Evolutionary conservation across 2,329 filamentous ascomycete genomes (phyloP).

Genomic region (Talaromyces funiculosus): DNA sequence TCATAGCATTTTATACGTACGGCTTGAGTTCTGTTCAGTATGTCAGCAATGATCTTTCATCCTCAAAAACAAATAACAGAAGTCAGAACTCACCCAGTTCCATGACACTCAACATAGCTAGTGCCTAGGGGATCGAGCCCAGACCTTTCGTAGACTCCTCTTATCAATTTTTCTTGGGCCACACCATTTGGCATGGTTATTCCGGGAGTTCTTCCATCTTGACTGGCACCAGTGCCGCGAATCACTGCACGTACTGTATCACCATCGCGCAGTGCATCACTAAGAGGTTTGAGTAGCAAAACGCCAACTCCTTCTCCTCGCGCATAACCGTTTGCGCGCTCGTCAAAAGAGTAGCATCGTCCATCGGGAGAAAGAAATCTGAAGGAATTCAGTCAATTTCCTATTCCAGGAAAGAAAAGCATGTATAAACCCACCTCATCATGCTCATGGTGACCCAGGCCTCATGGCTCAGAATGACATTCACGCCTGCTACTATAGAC

Average conservation of each 20-base stretch:
- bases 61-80: background rate
- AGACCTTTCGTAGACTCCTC: conserved; percentile 39
- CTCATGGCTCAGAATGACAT: conserved; percentile 20
- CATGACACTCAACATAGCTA: conserved; percentile 24
- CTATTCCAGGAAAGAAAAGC: background rate
- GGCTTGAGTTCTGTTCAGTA: background rate
- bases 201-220: conserved; percentile 34
- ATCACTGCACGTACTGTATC: conserved; percentile 44
- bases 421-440: background rate
- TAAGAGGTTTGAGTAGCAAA: conserved; percentile 48
- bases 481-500: conserved; percentile 19
- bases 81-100: conserved; percentile 18
- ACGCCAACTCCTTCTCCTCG: conserved; percentile 58
- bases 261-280: conserved; percentile 38
- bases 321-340: conserved; percentile 56
- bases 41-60: background rate
- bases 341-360: conserved; percentile 49
- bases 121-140: conserved; percentile 32
- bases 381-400: background rate
- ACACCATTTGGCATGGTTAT: conserved; percentile 19
- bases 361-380: conserved; percentile 41
- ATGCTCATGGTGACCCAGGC: background rate
- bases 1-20: background rate
- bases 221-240: conserved; percentile 30
- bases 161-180: conserved; percentile 36